Base-by-base conservation (phyloP, 164 flowering plant genomes). In the Akebia trifoliata region DNA sequence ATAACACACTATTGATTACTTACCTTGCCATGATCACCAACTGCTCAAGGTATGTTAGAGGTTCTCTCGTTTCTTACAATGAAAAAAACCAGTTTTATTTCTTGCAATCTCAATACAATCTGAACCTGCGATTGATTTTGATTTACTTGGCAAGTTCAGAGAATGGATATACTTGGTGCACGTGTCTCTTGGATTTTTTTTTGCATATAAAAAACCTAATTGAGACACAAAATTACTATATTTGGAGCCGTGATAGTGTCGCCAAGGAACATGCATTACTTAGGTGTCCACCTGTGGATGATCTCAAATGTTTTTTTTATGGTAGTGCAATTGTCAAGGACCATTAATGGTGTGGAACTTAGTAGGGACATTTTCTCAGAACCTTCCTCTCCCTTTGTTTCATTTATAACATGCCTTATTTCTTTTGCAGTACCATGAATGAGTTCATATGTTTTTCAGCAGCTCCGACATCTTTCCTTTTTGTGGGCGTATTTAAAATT, bases 11-110 rank as follows among this genome's bases (percentile, higher is more conserved):
- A 51, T 65, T 92, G 79, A 78, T 89, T 53, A 72, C 91, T 54
- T 92, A 89, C 69, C 85, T 89, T 58, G 94, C 98, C 56, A 89
- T 92, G 95, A 64, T 87, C 57, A 89, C 98, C 66, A 84, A 87
- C 62, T 89, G 97, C 73, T 80, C 98, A 46, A 92, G 98, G 98
- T 91, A 76, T 56, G 64, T 8, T 31, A 17, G 6, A 18, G 11
- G 14, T 8, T 6, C 39, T 58, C 18, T 28, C 7, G 8, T 35
- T 14, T 36, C 22, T 36, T 35, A 5, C 36, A n/a, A 2, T 17
- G 22, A 17, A 0, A 15, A 50, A 39, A 15, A 15, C 18, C 43
- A 14, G 4, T 39, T n/a, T n/a, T n/a, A n/a, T n/a, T n/a, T n/a
- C n/a, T n/a, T n/a, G n/a, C n/a, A 49, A 30, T 8, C 11, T 30